A percentile compares a stretch with the other conserved stretches of the same genome.
Evolutionary conservation across 2,329 filamentous ascomycete species (phyloP).

Genomic region (Alternaria arbusti): DNA sequence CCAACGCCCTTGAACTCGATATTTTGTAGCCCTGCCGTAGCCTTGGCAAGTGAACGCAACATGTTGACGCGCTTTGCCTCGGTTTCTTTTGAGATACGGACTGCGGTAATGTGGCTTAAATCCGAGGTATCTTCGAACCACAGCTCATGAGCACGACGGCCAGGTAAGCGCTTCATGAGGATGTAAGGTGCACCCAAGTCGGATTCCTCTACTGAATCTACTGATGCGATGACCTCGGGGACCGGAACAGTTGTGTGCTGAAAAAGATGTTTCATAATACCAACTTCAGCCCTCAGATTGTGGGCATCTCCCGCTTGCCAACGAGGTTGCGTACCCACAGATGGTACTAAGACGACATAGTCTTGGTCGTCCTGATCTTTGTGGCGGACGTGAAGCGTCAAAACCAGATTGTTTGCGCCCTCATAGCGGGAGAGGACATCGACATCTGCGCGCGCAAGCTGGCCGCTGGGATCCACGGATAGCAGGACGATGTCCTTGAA

Average conservation of each 20-base stretch:
- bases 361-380: not conserved
- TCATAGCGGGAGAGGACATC: not conserved
- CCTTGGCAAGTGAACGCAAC: not conserved
- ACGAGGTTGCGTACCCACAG: not conserved
- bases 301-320: not conserved
- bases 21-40: not conserved
- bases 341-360: not conserved
- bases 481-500: not conserved
- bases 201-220: not conserved
- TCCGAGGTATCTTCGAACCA: not conserved
- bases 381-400: not conserved
- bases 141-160: not conserved
- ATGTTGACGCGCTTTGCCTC: not conserved
- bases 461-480: not conserved
- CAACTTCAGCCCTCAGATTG: not conserved
- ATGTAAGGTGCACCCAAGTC: not conserved
- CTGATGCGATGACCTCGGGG: not conserved
- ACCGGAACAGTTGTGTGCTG: not conserved
- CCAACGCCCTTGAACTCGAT: not conserved
- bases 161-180: not conserved
- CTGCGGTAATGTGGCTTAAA: not conserved
- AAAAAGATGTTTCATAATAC: not conserved
- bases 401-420: not conserved
- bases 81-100: not conserved
- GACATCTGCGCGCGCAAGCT: not conserved